Base-by-base conservation (phyloP, 2,329 filamentous ascomycete species). In the Laburnicola sp. region DNA sequence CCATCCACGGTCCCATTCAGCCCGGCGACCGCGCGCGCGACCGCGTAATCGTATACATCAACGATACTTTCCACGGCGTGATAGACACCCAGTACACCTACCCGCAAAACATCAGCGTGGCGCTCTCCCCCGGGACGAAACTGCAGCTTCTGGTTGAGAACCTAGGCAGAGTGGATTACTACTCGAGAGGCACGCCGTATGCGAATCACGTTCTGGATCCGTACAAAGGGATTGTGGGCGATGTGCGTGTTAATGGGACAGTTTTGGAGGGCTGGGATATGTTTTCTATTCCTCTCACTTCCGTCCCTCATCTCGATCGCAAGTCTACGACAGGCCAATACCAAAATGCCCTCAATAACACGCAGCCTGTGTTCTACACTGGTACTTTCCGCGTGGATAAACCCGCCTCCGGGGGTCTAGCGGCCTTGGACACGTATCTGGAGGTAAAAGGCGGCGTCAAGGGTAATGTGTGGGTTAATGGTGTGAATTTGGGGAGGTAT, bases 141-240 rank as follows among this genome's bases (percentile, higher is more conserved):
- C 53, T 80, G 6, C 68, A 74, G 51, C 69, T 80, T 0, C 61
- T 81, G 2, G 73, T 80, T 1, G 79, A 82, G 62, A 81, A 81
- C 45, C 69, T 81, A 21, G 79, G 78, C 2, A 73, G 79, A 3
- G 76, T 80, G 1, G 75, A 80, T 53, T 79, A 76, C 53, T 71
- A 71, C 39, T 71, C 73, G 3, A 59, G 64, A 6, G 66, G 78
- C 7, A 64, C 65, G 4, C 42, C 44, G 1, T 62, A 61, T 36
- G 45, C 48, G 2, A 62, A 63, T 27, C 47, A 57, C 25, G 32
- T 65, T 23, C 44, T 51, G 10, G 77, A 81, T 31, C 78, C 74
- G 25, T 67, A 64, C 23, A 81, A 81, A 54, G 79, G 79, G 1
- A 74, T 81, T 11, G 48, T 64, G 3, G 70, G 70, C 9, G 57